phyloP scores from a whole-genome alignment of 495 filamentous ascomycete species.

The Echria macrotheca region DNA sequence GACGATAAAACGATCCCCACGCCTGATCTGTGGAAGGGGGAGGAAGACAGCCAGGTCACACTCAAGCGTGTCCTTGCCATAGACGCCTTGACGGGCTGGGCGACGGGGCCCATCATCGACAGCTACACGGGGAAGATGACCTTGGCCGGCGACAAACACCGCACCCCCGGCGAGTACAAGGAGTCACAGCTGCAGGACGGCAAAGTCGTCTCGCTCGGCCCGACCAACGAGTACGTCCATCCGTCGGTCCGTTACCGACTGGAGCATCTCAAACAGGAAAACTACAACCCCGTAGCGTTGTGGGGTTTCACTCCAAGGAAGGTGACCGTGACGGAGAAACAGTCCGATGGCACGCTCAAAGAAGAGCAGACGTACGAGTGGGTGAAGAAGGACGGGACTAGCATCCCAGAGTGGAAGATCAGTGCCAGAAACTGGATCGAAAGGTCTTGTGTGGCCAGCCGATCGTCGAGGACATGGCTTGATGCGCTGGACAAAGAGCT shows the following conservation, averaged over 20 bases:
- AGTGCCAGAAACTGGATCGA: background rate
- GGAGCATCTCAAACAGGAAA: conserved; percentile 1
- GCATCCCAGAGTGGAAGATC: conserved; percentile 16
- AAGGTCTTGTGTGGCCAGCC: conserved; percentile 4
- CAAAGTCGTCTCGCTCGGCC: background rate
- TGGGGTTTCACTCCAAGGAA: conserved; percentile 1
- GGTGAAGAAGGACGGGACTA: conserved; percentile 10
- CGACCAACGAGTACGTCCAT: conserved; percentile 13
- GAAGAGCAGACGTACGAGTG: conserved; percentile 7
- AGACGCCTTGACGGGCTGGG: conserved; percentile 10
- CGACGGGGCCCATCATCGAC: conserved; percentile 12
- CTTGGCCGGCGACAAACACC: conserved; percentile 6
- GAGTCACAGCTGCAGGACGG: background rate
- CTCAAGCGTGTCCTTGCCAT: background rate
- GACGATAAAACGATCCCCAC: conserved; percentile 7
- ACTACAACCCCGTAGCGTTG: conserved; percentile 7
- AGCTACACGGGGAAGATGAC: conserved; percentile 3
- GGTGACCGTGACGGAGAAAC: background rate
- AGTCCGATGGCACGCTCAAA: background rate
- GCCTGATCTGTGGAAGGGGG: conserved; percentile 3
- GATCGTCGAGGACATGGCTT: background rate
- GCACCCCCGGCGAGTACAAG: conserved; percentile 12
- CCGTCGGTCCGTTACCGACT: conserved; percentile 4
- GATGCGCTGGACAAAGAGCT: conserved; percentile 10
- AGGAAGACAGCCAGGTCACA: conserved; percentile 7